Percentiles rank a stretch among this genome's conserved stretches.
Evolutionary conservation across 768 basidiomycete genomes (phyloP).

Genomic region (Tremella yokohamensis): DNA sequence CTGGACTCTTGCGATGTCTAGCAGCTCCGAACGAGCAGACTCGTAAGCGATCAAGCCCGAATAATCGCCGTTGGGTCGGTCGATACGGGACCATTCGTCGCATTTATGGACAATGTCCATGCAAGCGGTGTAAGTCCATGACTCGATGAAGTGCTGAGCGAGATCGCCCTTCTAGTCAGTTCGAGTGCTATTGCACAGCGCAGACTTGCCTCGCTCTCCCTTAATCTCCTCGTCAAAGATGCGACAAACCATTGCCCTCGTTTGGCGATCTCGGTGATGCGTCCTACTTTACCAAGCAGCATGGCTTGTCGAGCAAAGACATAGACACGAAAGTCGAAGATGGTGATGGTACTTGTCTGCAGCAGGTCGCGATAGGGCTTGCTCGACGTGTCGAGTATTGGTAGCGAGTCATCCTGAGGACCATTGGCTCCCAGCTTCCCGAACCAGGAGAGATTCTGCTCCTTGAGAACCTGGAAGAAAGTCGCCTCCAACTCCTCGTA

Average conservation of each 20-base stretch:
- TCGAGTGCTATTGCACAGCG: slow-evolving; percentile 43
- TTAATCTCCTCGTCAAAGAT: slow-evolving; percentile 69
- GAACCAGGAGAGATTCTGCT: slow-evolving; percentile 73
- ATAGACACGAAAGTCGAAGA: slow-evolving; percentile 91
- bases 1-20: slow-evolving; percentile 83
- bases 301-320: slow-evolving; percentile 80
- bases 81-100: slow-evolving; percentile 60
- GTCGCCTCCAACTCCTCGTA: slow-evolving; percentile 87
- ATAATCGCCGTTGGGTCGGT: slow-evolving; percentile 48
- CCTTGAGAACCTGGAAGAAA: slow-evolving; percentile 58
- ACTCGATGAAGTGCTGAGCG: slow-evolving; percentile 70
- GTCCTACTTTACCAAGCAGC: slow-evolving; percentile 67
- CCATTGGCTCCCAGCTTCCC: slow-evolving; percentile 71
- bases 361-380: slow-evolving; percentile 89
- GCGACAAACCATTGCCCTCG: slow-evolving; percentile 72
- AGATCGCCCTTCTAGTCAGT: slow-evolving; percentile 53
- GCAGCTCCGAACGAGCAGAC: slow-evolving; percentile 80
- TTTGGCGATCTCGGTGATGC: slow-evolving; percentile 66
- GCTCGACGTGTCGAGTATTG: slow-evolving; percentile 70
- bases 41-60: slow-evolving; percentile 58
- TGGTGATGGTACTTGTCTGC: slow-evolving; percentile 79
- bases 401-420: slow-evolving; percentile 70
- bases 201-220: slow-evolving; percentile 65
- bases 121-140: slow-evolving; percentile 89
- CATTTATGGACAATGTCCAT: slow-evolving; percentile 77